phyloP scores from a whole-genome alignment of 768 basidiomycete genomes.

The Tubosaeta brunneosetosa region DNA sequence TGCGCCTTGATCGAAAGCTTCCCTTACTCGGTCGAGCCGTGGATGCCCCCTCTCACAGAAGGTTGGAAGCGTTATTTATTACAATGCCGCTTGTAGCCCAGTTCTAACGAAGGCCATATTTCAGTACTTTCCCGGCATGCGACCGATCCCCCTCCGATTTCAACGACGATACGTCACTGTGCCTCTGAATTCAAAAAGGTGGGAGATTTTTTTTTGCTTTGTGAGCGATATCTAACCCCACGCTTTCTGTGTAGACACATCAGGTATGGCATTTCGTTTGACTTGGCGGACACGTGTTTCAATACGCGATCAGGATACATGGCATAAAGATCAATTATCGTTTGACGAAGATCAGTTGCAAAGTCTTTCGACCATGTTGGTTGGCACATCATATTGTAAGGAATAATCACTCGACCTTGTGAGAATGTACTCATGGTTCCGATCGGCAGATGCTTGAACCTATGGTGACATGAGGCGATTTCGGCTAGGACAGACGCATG shows the following conservation, averaged over 20 bases:
- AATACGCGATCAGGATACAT: conserved; percentile 61
- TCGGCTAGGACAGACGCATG: background rate
- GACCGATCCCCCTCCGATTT: conserved; percentile 85
- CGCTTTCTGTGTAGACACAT: conserved; percentile 44
- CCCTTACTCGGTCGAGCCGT: conserved; percentile 92
- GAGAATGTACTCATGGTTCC: conserved; percentile 12
- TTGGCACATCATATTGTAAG: conserved; percentile 86
- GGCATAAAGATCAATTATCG: conserved; percentile 82
- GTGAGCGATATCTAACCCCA: conserved; percentile 3
- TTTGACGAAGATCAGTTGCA: conserved; percentile 91
- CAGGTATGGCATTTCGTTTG: conserved; percentile 39
- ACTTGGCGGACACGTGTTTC: conserved; percentile 1
- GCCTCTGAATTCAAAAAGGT: conserved; percentile 86
- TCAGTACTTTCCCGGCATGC: conserved; percentile 72
- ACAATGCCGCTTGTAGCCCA: background rate
- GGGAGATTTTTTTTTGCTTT: conserved; percentile 18
- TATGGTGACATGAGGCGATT: background rate
- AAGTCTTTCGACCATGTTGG: conserved; percentile 81
- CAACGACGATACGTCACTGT: conserved; percentile 81
- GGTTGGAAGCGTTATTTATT: conserved; percentile 35
- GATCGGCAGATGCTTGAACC: conserved; percentile 24
- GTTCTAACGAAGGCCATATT: conserved; percentile 1
- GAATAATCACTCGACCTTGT: conserved; percentile 7
- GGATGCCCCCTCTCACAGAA: conserved; percentile 83
- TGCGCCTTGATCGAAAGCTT: conserved; percentile 91